These are phyloP conservation scores for Thielaviopsis punctulata DNA, from an alignment of 2,329 filamentous ascomycete species.

Conservation along the genomic window DNA sequence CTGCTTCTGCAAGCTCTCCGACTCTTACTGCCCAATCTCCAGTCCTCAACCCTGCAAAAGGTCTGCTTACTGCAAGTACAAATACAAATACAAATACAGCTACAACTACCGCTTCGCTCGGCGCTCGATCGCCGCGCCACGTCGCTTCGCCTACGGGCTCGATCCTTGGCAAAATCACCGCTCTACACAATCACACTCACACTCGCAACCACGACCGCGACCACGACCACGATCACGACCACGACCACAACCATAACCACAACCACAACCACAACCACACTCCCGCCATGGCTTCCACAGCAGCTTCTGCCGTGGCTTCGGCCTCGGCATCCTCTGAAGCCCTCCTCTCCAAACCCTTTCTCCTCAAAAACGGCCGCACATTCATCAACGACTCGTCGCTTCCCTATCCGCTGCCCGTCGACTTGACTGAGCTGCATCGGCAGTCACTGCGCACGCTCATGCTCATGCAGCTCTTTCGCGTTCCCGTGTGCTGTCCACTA, in stretches of 20 bases:
- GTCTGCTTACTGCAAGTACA: neutral
- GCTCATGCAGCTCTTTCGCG: constrained; percentile 64
- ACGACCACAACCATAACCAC: no score
- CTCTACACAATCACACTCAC: no score
- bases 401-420: constrained; percentile 73
- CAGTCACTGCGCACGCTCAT: constrained; percentile 74
- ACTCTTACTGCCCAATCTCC: neutral
- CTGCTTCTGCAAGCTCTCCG: neutral
- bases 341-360: constrained; percentile 35
- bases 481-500: constrained; percentile 56
- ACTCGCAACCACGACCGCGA: no score
- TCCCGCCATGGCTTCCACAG: constrained; percentile 16
- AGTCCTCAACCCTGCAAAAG: no score
- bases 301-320: constrained; percentile 20
- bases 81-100: constrained; percentile 4
- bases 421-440: constrained; percentile 71
- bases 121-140: no score
- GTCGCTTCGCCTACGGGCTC: no score
- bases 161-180: no score
- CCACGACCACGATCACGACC: no score
- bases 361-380: constrained; percentile 60
- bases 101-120: neutral
- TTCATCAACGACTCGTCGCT: constrained; percentile 60
- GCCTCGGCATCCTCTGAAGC: constrained; percentile 27
- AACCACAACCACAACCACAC: constrained; percentile 2